Conservation (phyloP, 768 basidiomycete genomes). For the Phylloporus sp. region DNA sequence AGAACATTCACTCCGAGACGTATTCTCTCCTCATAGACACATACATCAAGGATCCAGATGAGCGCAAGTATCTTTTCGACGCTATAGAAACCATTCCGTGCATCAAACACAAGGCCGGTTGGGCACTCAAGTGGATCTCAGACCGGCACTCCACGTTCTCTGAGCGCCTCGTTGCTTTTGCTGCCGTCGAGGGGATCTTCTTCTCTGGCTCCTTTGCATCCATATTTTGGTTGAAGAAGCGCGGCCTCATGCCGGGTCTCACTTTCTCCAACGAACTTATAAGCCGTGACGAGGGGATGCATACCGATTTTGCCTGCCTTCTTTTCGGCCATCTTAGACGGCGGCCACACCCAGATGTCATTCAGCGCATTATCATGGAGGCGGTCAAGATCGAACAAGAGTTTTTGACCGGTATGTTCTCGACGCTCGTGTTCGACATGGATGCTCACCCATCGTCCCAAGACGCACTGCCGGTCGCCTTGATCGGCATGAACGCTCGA, state of each 20-base stretch:
- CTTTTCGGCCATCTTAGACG: slow-evolving; percentile 75
- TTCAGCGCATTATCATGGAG: slow-evolving; percentile 68
- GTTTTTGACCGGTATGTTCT: slow-evolving; percentile 62
- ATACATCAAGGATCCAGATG: slow-evolving; percentile 73
- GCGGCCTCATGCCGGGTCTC: slow-evolving; percentile 93
- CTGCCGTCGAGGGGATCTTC: slow-evolving; percentile 95
- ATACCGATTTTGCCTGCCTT: slow-evolving; percentile 93
- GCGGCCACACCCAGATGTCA: slow-evolving; percentile 71
- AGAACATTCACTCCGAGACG: slow-evolving; percentile 93
- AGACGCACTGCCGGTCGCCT: slow-evolving; percentile 77
- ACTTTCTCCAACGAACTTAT: slow-evolving; percentile 96
- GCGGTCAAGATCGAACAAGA: slow-evolving; percentile 84
- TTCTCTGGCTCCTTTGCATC: slow-evolving; percentile 90
- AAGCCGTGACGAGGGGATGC: slow-evolving; percentile 89
- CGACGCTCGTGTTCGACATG: no score
- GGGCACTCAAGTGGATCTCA: slow-evolving; percentile 89
- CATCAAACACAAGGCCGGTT: slow-evolving; percentile 86
- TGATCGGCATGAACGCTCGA: slow-evolving; percentile 86
- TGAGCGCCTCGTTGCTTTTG: slow-evolving; percentile 89
- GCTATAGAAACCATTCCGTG: slow-evolving; percentile 91
- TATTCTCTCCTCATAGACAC: slow-evolving; percentile 93
- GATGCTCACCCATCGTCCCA: background rate
- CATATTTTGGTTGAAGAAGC: slow-evolving; percentile 96
- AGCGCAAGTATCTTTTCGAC: slow-evolving; percentile 79
- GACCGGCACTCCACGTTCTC: slow-evolving; percentile 75